Base-by-base conservation (phyloP, 768 basidiomycete species). In the Phylloporus sp. region DNA sequence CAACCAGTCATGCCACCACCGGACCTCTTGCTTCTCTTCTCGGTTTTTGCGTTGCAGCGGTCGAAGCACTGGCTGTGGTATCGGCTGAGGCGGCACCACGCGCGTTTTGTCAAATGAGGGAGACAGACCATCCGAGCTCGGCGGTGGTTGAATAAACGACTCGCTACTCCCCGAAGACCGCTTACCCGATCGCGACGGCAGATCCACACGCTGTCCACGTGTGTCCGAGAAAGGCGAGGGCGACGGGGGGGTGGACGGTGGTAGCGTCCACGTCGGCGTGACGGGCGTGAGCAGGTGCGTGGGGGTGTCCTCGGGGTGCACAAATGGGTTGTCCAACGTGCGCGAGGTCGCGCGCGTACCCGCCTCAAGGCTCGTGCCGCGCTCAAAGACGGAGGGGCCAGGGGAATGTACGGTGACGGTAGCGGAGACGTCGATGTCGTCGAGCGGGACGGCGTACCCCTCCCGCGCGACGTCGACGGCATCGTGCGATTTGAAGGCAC, bases 1-100 rank as follows among this genome's bases (percentile, higher is more conserved):
- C 54, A 91, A 65, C 87, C 88, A 89, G 28, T 91, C 88, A 63
- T 88, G 88, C 88, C 88, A 91, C 88, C 88, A 91, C 54, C 79
- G 71, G 5, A 75, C 73, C 45, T 75, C 71, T 38, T 69, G 70
- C 24, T 56, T 62, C 32, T 67, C 70, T n/a, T 67, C 58, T 5
- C 56, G 52, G 18, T 65, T 52, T 31, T 40, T 18, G 29, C 39
- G 59, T 10, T 52, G 57, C 4, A 68, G 65, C 16, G 70, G 65
- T 38, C 62, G 53, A 41, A 71, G 53, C 54, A 49, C 55, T 0
- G 67, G 70, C 24, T 46, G 53, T 2, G 73, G 66, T n/a, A 68
- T 69, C 0, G 73, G 68, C 45, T 69, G 72, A 18, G 72, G 72
- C 4, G 73, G 67, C 10, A 44, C 64, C 46, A 59, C 57, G 15